phyloP scores from a whole-genome alignment of 768 basidiomycete genomes.

The Podaxis mareebaensis region DNA sequence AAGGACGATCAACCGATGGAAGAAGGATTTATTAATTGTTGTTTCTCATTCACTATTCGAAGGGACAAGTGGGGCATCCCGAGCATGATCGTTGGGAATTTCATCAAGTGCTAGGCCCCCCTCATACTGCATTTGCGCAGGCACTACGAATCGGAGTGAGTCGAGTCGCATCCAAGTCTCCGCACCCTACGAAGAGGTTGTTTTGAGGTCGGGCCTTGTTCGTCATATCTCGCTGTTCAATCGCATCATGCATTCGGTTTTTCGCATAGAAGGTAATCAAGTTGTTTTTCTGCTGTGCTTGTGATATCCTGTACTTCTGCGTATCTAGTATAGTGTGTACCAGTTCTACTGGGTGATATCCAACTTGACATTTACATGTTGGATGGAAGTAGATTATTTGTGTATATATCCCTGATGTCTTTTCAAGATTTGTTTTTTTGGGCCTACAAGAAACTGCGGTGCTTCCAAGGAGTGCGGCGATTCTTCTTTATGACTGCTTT shows the following conservation, averaged over 20 bases:
- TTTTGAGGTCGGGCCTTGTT: not conserved
- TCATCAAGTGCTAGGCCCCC: slow-evolving; percentile 61
- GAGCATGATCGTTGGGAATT: slow-evolving; percentile 89
- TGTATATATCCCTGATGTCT: not conserved
- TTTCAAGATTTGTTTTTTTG: no score
- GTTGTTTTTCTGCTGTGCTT: not conserved
- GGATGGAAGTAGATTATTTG: not conserved
- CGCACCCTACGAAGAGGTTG: not conserved
- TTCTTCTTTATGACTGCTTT: no score
- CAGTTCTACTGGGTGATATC: not conserved
- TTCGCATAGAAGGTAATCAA: not conserved
- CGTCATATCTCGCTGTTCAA: not conserved
- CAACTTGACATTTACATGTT: not conserved
- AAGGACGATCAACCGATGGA: slow-evolving; percentile 45
- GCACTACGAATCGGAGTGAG: not conserved
- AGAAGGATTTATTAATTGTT: slow-evolving; percentile 81
- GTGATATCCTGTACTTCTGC: not conserved
- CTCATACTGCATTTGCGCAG: no score
- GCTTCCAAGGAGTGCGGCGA: no score
- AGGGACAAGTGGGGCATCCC: slow-evolving; percentile 86
- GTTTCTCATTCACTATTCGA: slow-evolving; percentile 89
- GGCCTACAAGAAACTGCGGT: no score
- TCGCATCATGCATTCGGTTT: not conserved
- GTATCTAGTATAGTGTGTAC: not conserved
- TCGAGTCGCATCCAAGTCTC: not conserved